Evolutionary conservation across 495 filamentous ascomycete species (phyloP).

Genomic region (Hamigera avellanea): DNA sequence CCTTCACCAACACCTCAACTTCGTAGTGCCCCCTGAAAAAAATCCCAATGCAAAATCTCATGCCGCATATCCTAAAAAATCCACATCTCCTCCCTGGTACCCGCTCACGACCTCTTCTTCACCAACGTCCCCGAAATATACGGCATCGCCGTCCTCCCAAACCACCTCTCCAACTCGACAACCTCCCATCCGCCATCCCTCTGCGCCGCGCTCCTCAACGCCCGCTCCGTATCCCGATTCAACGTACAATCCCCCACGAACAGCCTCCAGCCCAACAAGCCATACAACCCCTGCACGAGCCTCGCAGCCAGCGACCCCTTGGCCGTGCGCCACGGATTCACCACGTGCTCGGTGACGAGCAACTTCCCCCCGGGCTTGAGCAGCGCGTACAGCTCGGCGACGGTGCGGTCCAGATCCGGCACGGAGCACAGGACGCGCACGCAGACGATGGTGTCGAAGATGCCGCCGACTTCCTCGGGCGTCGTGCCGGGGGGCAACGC

Average conservation of each 20-base stretch:
- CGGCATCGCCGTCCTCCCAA: constrained; percentile 37
- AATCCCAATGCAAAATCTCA: neutral
- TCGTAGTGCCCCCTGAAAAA: no score
- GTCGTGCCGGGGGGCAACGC: constrained; percentile 1
- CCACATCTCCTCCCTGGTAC: neutral
- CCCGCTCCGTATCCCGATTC: constrained; percentile 41
- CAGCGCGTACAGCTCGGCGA: constrained; percentile 45
- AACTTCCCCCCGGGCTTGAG: constrained; percentile 56
- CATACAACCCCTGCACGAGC: constrained; percentile 22
- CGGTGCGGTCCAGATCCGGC: constrained; percentile 46
- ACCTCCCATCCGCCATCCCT: constrained; percentile 42
- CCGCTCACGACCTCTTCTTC: constrained; percentile 20
- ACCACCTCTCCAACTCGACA: constrained; percentile 39
- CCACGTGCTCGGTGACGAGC: constrained; percentile 65
- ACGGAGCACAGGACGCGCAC: constrained; percentile 65
- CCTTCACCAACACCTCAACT: no score
- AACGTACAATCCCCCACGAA: constrained; percentile 51
- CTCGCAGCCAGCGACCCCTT: constrained; percentile 41
- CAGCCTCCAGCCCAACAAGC: constrained; percentile 24
- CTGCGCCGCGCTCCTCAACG: constrained; percentile 31
- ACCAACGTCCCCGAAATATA: constrained; percentile 44
- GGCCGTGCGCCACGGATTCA: constrained; percentile 29
- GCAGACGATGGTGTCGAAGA: constrained; percentile 57
- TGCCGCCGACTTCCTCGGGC: constrained; percentile 14
- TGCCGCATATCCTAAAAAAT: neutral